Evolutionary conservation across 345 rosid species (phyloP).

Genomic region (Microcos paniculata): DNA sequence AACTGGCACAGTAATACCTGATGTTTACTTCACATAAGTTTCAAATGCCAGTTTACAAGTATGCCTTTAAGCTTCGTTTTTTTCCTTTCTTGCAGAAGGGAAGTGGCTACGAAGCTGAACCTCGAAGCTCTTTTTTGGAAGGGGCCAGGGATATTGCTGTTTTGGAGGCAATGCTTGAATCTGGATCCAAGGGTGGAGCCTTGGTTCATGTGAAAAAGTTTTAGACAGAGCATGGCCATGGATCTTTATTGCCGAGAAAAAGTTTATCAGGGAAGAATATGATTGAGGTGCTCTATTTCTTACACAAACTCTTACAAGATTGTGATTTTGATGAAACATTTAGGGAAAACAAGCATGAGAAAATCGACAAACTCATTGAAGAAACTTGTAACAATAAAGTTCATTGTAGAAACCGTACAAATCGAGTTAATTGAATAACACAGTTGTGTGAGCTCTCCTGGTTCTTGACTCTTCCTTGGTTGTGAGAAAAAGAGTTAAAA

Average conservation of each 20-base stretch:
- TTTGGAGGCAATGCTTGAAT: slow-evolving; percentile 92
- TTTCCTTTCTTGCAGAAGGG: slow-evolving; percentile 44
- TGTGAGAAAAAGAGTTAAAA: neutral
- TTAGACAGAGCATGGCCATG: slow-evolving; percentile 21
- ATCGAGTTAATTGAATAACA: neutral
- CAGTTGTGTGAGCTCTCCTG: neutral
- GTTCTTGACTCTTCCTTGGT: neutral
- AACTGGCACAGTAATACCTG: slow-evolving; percentile 50
- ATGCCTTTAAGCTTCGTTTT: slow-evolving; percentile 4
- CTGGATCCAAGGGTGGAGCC: slow-evolving; percentile 67
- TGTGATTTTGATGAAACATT: neutral
- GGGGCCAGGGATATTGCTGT: slow-evolving; percentile 93
- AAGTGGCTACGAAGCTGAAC: slow-evolving; percentile 48
- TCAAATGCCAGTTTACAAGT: neutral
- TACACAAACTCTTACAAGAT: neutral
- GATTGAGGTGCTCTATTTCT: neutral
- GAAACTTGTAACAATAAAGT: slow-evolving; percentile 2
- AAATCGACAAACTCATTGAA: neutral
- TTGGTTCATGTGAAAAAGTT: slow-evolving; percentile 55
- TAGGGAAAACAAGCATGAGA: neutral
- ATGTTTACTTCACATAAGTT: neutral
- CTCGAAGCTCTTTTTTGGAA: slow-evolving; percentile 71
- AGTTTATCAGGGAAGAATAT: neutral
- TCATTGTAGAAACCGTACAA: neutral
- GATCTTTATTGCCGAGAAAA: neutral